Conservation (phyloP, 306 rosid species). For the Pyrus betulifolia region DNA sequence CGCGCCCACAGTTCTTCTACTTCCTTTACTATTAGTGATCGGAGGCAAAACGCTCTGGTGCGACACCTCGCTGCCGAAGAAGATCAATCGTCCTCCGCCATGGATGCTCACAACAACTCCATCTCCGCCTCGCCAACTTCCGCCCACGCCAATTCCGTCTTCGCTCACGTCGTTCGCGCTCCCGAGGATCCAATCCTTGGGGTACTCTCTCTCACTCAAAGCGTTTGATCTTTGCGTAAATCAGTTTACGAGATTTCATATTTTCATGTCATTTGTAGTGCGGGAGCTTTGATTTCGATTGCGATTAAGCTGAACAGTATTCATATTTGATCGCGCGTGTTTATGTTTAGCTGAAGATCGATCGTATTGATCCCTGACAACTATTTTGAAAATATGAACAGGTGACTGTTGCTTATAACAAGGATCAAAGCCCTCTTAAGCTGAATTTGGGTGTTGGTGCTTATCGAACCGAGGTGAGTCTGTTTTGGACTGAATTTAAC, state of each 20-base stretch:
- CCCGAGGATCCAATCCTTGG: conserved; percentile 99
- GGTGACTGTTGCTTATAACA: conserved; percentile 93
- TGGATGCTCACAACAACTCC: conserved; percentile 28
- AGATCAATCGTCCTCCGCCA: conserved; percentile 11
- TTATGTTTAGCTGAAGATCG: not conserved
- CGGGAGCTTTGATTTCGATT: not conserved
- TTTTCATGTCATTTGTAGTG: not conserved
- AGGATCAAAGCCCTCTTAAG: conserved; percentile 83
- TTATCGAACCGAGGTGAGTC: conserved; percentile 88
- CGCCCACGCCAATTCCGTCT: conserved; percentile 47
- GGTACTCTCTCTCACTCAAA: conserved; percentile 23
- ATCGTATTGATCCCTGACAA: not conserved
- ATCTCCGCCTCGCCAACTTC: conserved; percentile 60
- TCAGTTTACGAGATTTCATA: not conserved
- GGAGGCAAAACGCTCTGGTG: conserved; percentile 50
- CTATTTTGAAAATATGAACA: conserved; percentile 5
- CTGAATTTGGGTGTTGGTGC: conserved; percentile 97
- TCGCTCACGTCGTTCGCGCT: conserved; percentile 73
- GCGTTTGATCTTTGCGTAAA: not conserved
- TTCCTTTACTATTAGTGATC: conserved; percentile 36
- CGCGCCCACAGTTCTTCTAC: conserved; percentile 4
- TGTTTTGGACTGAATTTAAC: not conserved
- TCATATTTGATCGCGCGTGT: not conserved
- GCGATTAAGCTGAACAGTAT: not conserved
- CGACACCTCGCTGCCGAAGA: conserved; percentile 30